Evolutionary conservation across 164 flowering plant genomes (phyloP), one percentile per base, ranked within the genome.

Genomic region (Aristolochia contorta): DNA sequence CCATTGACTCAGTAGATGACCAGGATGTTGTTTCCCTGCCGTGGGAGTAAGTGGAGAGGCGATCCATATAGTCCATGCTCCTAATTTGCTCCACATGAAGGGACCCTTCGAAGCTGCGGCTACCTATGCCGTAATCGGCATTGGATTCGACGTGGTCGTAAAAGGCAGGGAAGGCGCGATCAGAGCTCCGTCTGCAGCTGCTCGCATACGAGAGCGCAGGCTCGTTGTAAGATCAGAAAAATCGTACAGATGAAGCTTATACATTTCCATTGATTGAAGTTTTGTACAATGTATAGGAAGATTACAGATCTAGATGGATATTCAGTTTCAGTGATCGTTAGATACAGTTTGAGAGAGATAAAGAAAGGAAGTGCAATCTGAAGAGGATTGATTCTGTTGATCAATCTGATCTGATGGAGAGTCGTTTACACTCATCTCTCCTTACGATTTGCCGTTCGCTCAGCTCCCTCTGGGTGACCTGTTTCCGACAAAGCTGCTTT

Each of bases 201-300:
- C 89, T 83, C 23, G 82, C 76, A 60, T 79, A 83, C 18, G 89
- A 83, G 68, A 82, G 77, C 43, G 83, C 89, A 1, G 76, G n/a
- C n/a, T n/a, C n/a, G n/a, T n/a, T n/a, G n/a, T n/a, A n/a, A n/a
- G n/a, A n/a, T n/a, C n/a, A n/a, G n/a, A n/a, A n/a, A n/a, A n/a
- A n/a, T n/a, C n/a, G n/a, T n/a, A n/a, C n/a, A n/a, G n/a, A n/a
- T n/a, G n/a, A n/a, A n/a, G n/a, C n/a, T n/a, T n/a, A n/a, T n/a
- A n/a, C n/a, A n/a, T n/a, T n/a, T n/a, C n/a, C n/a, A n/a, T n/a
- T n/a, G n/a, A n/a, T n/a, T n/a, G n/a, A n/a, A n/a, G n/a, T n/a
- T n/a, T n/a, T n/a, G n/a, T n/a, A n/a, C n/a, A n/a, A n/a, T n/a
- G n/a, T n/a, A n/a, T n/a, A n/a, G n/a, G n/a, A n/a, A n/a, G n/a